Evolutionary conservation across 208 protist genomes (phyloP).

Genomic region (Phytomonas francai): DNA sequence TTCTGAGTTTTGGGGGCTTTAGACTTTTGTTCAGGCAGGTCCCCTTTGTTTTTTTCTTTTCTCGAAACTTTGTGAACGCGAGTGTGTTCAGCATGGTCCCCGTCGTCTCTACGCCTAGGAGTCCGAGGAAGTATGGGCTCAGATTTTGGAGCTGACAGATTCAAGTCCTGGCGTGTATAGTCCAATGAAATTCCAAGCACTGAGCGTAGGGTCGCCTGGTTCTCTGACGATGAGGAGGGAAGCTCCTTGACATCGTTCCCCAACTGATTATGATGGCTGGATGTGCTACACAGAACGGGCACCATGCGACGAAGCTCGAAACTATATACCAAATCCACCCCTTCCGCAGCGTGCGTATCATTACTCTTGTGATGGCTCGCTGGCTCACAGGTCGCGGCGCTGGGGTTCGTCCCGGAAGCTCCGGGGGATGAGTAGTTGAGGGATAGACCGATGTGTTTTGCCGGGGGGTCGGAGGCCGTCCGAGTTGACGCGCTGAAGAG

Average conservation of each 20-base stretch:
- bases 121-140: neutral
- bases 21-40: neutral
- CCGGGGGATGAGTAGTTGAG: neutral
- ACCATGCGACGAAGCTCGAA: slow-evolving; percentile 87
- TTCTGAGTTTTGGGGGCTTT: neutral
- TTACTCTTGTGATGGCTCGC: neutral
- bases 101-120: neutral
- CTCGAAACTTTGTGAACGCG: neutral
- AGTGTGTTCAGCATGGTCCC: neutral
- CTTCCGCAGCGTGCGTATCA: neutral
- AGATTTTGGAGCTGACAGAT: neutral
- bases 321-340: slow-evolving; percentile 47
- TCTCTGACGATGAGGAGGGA: neutral
- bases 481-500: neutral
- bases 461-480: neutral
- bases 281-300: slow-evolving; percentile 27
- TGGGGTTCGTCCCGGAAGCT: neutral
- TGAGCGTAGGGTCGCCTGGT: neutral
- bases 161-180: neutral
- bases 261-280: neutral
- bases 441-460: neutral
- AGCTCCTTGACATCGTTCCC: neutral
- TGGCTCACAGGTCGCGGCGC: neutral
- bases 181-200: slow-evolving; percentile 3
- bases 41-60: neutral